phyloP scores from a whole-genome alignment of 78 protist species.

The Tieghemostelium lacteum region DNA sequence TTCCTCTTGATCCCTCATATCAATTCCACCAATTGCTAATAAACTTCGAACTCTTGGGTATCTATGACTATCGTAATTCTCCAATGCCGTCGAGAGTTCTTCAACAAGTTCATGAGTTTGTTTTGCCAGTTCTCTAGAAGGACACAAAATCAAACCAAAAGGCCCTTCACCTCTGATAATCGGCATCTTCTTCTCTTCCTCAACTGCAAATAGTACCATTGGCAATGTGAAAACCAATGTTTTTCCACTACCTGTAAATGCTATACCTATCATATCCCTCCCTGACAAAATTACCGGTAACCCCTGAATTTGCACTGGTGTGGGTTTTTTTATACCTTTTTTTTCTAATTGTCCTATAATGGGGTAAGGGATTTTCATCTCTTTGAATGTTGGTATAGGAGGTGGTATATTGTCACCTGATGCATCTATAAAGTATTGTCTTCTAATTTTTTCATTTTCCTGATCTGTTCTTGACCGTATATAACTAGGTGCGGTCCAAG shows the following conservation, averaged over 20 bases:
- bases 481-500: conserved; percentile 73
- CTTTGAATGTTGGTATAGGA: conserved; percentile 85
- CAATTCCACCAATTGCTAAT: conserved; percentile 88
- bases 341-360: conserved; percentile 63
- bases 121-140: conserved; percentile 97
- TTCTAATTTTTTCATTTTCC: conserved; percentile 59
- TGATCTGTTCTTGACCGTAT: conserved; percentile 15
- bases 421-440: conserved; percentile 86
- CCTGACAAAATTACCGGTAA: conserved; percentile 88
- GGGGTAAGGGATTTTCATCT: conserved; percentile 95
- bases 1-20: conserved; percentile 78
- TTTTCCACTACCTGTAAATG: conserved; percentile 98
- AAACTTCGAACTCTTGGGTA: conserved; percentile 39
- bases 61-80: conserved; percentile 5
- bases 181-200: conserved; percentile 90
- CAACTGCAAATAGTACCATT: conserved; percentile 89
- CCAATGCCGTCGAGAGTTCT: conserved; percentile 70
- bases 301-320: conserved; percentile 98
- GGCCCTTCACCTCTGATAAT: conserved; percentile 96
- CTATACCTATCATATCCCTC: conserved; percentile 98
- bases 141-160: conserved; percentile 90
- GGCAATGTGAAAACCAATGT: conserved; percentile 97
- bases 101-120: conserved; percentile 91
- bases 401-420: conserved; percentile 93
- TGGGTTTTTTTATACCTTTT: conserved; percentile 92